Evolutionary conservation across 1,284 basidiomycete species (phyloP).

Genomic region (Cryptococcus sp.): DNA sequence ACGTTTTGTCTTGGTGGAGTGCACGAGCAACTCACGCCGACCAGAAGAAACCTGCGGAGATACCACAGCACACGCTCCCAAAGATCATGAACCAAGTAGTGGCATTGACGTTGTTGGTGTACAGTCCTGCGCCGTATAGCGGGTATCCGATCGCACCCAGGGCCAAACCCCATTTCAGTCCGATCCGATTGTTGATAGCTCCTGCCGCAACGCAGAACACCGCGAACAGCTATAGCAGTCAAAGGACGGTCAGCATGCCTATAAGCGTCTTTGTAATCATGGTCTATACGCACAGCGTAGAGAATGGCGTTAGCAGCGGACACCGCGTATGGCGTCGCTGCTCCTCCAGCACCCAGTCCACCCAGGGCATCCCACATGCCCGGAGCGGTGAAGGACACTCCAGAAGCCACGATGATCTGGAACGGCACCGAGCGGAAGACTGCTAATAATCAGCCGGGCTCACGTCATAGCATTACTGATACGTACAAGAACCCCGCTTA

Average conservation of each 20-base stretch:
- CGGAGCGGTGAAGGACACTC: slow-evolving; percentile 38
- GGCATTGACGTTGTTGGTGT: slow-evolving; percentile 32
- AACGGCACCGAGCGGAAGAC: slow-evolving; percentile 29
- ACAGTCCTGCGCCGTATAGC: slow-evolving; percentile 43
- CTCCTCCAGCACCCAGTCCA: slow-evolving; percentile 42
- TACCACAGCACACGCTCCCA: slow-evolving; percentile 36
- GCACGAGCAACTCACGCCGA: slow-evolving; percentile 25
- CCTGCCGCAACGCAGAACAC: slow-evolving; percentile 31
- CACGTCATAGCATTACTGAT: too few species aligned
- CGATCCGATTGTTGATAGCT: slow-evolving; percentile 35
- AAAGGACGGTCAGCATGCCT: background rate
- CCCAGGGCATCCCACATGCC: slow-evolving; percentile 42
- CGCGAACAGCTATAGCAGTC: slow-evolving; percentile 19
- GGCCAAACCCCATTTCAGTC: slow-evolving; percentile 33
- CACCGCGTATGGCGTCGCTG: slow-evolving; percentile 38
- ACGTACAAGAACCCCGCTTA: too few species aligned
- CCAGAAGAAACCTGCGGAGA: slow-evolving; percentile 47
- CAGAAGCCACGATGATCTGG: slow-evolving; percentile 28
- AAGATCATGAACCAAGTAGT: slow-evolving; percentile 39
- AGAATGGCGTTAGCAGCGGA: slow-evolving; percentile 40
- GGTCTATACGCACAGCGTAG: slow-evolving; percentile 33
- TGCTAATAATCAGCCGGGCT: background rate
- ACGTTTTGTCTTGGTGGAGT: background rate
- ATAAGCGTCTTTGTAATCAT: background rate
- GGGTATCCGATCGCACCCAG: slow-evolving; percentile 38